Conservation (phyloP, 108 stramenopile species). For the Stephanodiscus minutulus region DNA sequence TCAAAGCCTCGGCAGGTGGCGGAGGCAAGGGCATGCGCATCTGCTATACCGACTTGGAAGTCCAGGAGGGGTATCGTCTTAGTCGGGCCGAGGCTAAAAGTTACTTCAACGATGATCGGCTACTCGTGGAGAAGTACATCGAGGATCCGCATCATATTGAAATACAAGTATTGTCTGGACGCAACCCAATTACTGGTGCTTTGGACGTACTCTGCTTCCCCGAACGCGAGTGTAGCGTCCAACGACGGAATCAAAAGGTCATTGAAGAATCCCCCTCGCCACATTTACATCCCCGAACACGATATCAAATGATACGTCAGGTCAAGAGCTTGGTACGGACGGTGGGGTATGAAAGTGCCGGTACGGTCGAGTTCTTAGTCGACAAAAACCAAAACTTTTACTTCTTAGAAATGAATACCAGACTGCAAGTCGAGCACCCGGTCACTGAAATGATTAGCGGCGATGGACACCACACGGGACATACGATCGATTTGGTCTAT, state of each 20-base stretch:
- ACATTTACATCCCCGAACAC: conserved; percentile 70
- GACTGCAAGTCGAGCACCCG: conserved; percentile 97
- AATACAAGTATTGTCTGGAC: conserved; percentile 93
- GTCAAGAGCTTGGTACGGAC: conserved; percentile 77
- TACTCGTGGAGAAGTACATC: conserved; percentile 97
- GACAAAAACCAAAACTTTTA: conserved; percentile 92
- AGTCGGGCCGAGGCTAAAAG: conserved; percentile 85
- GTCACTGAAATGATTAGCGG: conserved; percentile 91
- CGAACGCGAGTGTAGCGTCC: conserved; percentile 96
- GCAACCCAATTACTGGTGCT: conserved; percentile 44
- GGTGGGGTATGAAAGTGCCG: conserved; percentile 89
- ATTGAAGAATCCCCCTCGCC: conserved; percentile 92
- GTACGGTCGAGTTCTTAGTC: conserved; percentile 97
- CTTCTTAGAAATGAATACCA: conserved; percentile 98
- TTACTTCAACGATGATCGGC: conserved; percentile 93
- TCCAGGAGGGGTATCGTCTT: conserved; percentile 76
- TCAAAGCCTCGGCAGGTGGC: conserved; percentile 97
- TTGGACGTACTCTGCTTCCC: conserved; percentile 80
- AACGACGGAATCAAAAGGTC: conserved; percentile 98
- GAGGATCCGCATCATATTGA: conserved; percentile 97
- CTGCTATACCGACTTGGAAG: conserved; percentile 82
- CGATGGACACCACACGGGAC: conserved; percentile 33
- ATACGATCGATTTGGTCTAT: conserved; percentile 86
- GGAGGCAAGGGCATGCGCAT: conserved; percentile 99
- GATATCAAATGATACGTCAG: conserved; percentile 87